These are phyloP conservation scores for Agrocybe pediades DNA, from an alignment of 768 basidiomycete species.

Conservation along the genomic window DNA sequence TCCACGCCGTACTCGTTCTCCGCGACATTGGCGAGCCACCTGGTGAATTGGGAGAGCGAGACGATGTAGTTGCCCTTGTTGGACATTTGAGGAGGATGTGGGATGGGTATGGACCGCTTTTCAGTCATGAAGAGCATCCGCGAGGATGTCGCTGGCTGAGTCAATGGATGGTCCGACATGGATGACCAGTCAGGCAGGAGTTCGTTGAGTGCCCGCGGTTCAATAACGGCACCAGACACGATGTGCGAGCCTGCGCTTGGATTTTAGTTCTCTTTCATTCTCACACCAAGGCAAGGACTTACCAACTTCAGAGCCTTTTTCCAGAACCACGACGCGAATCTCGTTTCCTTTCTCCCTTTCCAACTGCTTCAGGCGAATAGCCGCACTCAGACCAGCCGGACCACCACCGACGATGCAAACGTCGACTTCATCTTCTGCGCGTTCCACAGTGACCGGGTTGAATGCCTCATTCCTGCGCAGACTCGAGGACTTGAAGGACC, in stretches of 20 bases:
- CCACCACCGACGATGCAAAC: slow-evolving; percentile 97
- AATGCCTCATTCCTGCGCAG: slow-evolving; percentile 24
- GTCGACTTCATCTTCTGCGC: slow-evolving; percentile 90
- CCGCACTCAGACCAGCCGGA: slow-evolving; percentile 94
- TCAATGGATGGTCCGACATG: slow-evolving; percentile 70
- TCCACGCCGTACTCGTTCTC: slow-evolving; percentile 84
- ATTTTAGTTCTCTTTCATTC: neutral
- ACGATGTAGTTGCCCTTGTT: slow-evolving; percentile 93
- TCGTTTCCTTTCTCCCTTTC: slow-evolving; percentile 79
- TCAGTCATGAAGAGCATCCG: slow-evolving; percentile 86
- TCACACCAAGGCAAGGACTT: neutral
- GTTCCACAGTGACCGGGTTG: slow-evolving; percentile 68
- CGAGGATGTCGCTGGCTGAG: slow-evolving; percentile 75
- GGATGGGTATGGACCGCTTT: slow-evolving; percentile 73
- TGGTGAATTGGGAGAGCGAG: slow-evolving; percentile 84
- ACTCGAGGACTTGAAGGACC: slow-evolving; percentile 11
- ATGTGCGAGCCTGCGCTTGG: slow-evolving; percentile 78
- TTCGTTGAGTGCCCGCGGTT: slow-evolving; percentile 89
- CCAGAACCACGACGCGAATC: slow-evolving; percentile 89
- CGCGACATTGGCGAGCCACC: slow-evolving; percentile 87
- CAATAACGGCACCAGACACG: slow-evolving; percentile 93
- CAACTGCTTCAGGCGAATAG: slow-evolving; percentile 93
- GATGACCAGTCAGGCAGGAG: slow-evolving; percentile 85
- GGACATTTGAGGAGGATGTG: slow-evolving; percentile 96
- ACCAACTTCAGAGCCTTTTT: slow-evolving; percentile 95